phyloP scores from a whole-genome alignment of 257 asterid genomes.

The Solanum appendiculatum region DNA sequence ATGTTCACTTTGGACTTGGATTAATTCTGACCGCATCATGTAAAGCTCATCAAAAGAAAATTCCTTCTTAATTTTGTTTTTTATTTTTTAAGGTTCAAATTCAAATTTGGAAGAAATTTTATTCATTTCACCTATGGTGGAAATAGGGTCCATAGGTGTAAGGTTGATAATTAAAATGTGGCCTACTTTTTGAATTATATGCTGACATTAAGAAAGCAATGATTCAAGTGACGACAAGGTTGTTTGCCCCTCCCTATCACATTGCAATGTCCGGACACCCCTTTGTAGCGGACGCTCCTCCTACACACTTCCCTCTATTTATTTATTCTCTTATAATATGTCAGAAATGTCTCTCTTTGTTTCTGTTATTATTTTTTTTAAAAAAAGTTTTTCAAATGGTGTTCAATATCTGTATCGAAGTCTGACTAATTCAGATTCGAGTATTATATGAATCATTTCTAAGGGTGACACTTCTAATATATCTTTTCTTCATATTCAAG shows the following conservation, averaged over 20 bases:
- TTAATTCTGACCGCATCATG: neutral
- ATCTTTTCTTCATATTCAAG: no score
- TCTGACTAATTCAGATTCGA: no score
- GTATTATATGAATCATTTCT: accelerated
- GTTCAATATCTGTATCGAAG: no score
- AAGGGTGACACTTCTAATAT: no score
- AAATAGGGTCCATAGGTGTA: neutral
- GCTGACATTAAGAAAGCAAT: neutral
- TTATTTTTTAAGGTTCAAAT: neutral
- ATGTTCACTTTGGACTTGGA: no score
- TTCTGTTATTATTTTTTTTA: neutral
- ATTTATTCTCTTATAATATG: neutral
- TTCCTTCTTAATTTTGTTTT: no score
- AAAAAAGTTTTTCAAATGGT: neutral
- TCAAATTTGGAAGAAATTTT: no score
- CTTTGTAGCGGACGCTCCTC: neutral
- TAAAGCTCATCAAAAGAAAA: neutral
- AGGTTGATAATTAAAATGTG: neutral
- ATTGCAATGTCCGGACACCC: neutral
- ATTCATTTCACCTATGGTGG: no score
- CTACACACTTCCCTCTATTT: neutral
- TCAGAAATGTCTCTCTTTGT: neutral
- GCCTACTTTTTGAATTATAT: neutral
- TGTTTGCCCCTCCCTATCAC: neutral
- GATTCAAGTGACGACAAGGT: neutral